Evolutionary conservation across 2,329 filamentous ascomycete species (phyloP), one percentile per base, ranked within the genome.

Genomic region (Penicillium sp.): DNA sequence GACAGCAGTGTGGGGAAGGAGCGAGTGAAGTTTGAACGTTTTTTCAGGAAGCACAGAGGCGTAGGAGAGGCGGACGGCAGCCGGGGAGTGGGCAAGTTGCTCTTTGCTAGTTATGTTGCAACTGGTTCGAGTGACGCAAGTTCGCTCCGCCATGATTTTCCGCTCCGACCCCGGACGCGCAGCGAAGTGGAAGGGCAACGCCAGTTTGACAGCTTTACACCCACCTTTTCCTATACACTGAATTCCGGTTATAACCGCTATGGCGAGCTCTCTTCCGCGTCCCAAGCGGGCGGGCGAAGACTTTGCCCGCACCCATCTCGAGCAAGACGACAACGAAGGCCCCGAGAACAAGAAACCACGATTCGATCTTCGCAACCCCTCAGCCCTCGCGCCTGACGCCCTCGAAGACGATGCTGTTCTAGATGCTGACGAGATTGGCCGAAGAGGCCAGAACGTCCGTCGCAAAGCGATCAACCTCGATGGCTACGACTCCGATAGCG

Each of bases 381-480:
- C 90, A 11, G 89, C 87, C 1, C 79, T 98, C 4, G 91, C 88
- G 2, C 83, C 90, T 1, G 88, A 94, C 62, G 85, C 81, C 2
- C 78, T 79, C 2, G 84, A 87, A 48, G 81, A 86, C 30, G 85
- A 85, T 50, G 80, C 81, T 0, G 78, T 91, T 18, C 78, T 98
- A 7, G 87, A 94, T 35, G 88, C 90, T 15, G 93, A 97, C 60
- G 90, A 96, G 26, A 96, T 97, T 50, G 89, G 90, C 11, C 78
- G 77, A 36, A 76, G 80, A 13, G 80, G 80, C 1, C 77, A 80
- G 20, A 78, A 81, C 27, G 87, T 88, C 1, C 95, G 95, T 65
- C 87, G 93, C 48, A 91, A 91, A 53, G 93, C 91, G 0, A 87
- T 98, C 39, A 96, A 97, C 59, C 81, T 98, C 27, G 93, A 97